Evolutionary conservation across 1,139 yeast genomes (phyloP).

Genomic region (Geotrichum citri-aurantii): DNA sequence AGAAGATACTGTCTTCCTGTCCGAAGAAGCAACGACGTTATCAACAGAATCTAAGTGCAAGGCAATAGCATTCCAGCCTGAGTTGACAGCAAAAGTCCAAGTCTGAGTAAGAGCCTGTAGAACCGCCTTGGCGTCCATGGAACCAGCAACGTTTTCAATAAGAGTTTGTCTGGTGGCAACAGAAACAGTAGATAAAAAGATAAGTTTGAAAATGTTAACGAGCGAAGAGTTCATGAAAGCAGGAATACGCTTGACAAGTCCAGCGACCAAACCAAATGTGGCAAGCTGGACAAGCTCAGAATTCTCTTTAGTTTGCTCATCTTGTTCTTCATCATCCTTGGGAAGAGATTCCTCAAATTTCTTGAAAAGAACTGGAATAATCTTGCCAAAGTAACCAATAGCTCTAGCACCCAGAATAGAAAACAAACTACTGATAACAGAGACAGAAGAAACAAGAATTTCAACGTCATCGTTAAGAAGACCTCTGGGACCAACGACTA

Average conservation of each 20-base stretch:
- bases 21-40: constrained; percentile 56
- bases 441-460: constrained; percentile 67
- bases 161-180: constrained; percentile 58
- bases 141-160: constrained; percentile 58
- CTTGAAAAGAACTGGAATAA: constrained; percentile 66
- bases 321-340: constrained; percentile 26
- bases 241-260: constrained; percentile 78
- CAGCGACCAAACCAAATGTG: constrained; percentile 62
- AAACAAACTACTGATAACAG: constrained; percentile 64
- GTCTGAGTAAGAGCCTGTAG: constrained; percentile 55
- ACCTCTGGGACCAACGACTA: constrained; percentile 52
- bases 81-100: constrained; percentile 53
- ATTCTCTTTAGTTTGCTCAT: constrained; percentile 24
- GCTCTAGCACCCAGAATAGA: constrained; percentile 77
- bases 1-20: constrained; percentile 66
- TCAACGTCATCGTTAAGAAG: constrained; percentile 49
- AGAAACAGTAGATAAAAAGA: constrained; percentile 51
- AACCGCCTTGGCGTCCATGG: constrained; percentile 60
- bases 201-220: constrained; percentile 51
- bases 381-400: constrained; percentile 78
- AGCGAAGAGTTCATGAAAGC: constrained; percentile 72
- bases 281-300: constrained; percentile 42
- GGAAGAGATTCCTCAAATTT: constrained; percentile 46
- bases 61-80: constrained; percentile 52
- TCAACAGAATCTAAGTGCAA: constrained; percentile 64